Percentiles rank a stretch among this genome's conserved stretches.
Conservation (phyloP, 345 rosid species). For the Gossypium australe region DNA sequence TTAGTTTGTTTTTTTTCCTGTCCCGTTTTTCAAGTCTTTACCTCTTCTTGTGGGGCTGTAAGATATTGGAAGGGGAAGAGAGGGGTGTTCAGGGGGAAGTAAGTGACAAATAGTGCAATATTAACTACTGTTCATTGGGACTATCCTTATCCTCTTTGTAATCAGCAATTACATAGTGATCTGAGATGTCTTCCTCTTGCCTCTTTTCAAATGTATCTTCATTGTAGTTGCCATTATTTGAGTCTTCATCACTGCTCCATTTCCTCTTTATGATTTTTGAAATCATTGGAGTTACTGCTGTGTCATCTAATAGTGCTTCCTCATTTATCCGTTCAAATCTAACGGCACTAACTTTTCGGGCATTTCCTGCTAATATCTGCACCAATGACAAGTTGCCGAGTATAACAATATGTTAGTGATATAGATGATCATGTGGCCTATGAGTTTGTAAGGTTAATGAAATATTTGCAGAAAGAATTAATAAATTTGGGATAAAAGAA, state of each 20-base stretch:
- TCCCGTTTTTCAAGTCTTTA: constrained; percentile 21
- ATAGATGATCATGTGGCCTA: neutral
- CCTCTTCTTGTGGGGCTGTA: constrained; percentile 21
- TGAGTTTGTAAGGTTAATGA: neutral
- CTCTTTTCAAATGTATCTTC: constrained; percentile 32
- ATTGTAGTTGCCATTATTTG: constrained; percentile 24
- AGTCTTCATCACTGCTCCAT: constrained; percentile 64
- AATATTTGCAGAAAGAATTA: neutral
- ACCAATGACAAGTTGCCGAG: constrained; percentile 5
- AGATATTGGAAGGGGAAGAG: constrained; percentile 10
- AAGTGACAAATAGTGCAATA: constrained; percentile 16
- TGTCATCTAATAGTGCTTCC: constrained; percentile 46
- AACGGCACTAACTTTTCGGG: constrained; percentile 91
- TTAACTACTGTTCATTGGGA: constrained; percentile 21
- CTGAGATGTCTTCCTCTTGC: constrained; percentile 32
- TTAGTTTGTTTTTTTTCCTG: constrained; percentile 13
- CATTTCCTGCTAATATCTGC: constrained; percentile 94
- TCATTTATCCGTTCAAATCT: constrained; percentile 69
- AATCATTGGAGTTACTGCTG: constrained; percentile 59
- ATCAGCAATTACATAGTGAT: constrained; percentile 44
- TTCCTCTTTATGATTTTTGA: constrained; percentile 78
- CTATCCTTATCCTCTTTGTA: constrained; percentile 32
- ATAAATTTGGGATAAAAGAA: neutral
- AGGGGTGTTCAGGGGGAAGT: neutral
- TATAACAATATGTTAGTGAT: neutral